A percentile compares a stretch with the other conserved stretches of the same genome.
These are phyloP conservation scores for Kitagawia praeruptora DNA, from an alignment of 129 eudicot genomes.

Conservation along the genomic window DNA sequence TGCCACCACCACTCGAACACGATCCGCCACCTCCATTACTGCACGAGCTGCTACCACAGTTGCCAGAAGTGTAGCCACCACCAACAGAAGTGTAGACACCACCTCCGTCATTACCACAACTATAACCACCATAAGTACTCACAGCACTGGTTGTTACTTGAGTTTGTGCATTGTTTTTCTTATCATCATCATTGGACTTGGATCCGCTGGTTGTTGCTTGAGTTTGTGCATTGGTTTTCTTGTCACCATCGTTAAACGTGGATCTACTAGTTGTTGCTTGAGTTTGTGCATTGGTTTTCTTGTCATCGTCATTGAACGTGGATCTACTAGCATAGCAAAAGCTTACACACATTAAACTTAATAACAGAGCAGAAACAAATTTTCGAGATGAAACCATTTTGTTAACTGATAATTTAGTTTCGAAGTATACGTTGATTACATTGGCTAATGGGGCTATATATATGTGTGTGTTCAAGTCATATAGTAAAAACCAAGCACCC, in stretches of 20 bases:
- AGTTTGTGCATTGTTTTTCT: neutral
- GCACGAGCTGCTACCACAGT: neutral
- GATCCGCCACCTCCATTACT: neutral
- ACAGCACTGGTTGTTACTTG: neutral
- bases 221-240: neutral
- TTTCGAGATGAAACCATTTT: neutral
- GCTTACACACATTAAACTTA: neutral
- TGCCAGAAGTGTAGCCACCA: neutral
- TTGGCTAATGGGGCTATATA: neutral
- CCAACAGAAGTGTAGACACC: neutral
- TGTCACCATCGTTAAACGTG: neutral
- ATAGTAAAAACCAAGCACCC: neutral
- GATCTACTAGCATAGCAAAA: neutral
- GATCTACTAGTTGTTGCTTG: neutral
- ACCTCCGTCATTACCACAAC: neutral
- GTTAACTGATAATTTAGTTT: neutral
- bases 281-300: neutral
- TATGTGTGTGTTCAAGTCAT: neutral
- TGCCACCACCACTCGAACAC: neutral
- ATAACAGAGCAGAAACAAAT: neutral
- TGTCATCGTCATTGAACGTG: neutral
- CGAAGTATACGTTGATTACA: neutral
- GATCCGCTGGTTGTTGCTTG: neutral
- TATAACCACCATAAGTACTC: neutral
- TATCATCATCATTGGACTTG: neutral